Evolutionary conservation across 2,329 filamentous ascomycete species (phyloP).

Genomic region (Didymella sp.): DNA sequence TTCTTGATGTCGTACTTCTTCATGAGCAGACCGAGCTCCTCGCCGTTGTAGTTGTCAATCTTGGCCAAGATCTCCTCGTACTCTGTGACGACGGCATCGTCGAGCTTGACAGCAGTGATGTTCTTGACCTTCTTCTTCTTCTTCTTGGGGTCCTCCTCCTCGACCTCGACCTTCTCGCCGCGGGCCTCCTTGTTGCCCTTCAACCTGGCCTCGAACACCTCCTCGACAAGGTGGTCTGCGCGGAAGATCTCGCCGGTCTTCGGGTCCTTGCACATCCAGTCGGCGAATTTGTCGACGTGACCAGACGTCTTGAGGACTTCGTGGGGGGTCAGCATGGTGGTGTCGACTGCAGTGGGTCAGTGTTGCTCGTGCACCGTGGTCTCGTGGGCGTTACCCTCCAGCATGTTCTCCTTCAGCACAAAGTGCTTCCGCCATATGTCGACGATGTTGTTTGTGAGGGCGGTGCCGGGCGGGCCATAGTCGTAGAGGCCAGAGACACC

Average conservation of each 20-base stretch:
- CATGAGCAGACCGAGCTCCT: constrained; percentile 86
- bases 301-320: constrained; percentile 91
- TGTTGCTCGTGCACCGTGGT: constrained; percentile 10
- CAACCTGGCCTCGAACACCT: constrained; percentile 84
- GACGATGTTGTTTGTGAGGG: constrained; percentile 85
- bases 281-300: constrained; percentile 96
- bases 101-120: constrained; percentile 74
- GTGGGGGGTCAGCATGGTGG: constrained; percentile 90
- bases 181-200: constrained; percentile 93
- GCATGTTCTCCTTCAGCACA: constrained; percentile 91
- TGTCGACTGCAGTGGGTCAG: constrained; percentile 67
- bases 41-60: constrained; percentile 93
- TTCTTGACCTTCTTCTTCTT: constrained; percentile 82
- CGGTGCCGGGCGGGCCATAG: constrained; percentile 88
- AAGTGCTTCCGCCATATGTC: constrained; percentile 94
- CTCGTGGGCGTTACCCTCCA: constrained; percentile 61
- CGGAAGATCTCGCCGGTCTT: constrained; percentile 97
- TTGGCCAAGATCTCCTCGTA: constrained; percentile 90
- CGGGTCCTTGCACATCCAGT: constrained; percentile 99
- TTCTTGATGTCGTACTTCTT: constrained; percentile 88
- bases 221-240: constrained; percentile 95
- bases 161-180: constrained; percentile 76
- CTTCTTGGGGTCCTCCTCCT: constrained; percentile 81
- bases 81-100: constrained; percentile 84
- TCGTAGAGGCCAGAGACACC: constrained; percentile 90